Evolutionary conservation across 2,329 filamentous ascomycete genomes (phyloP).

Genomic region (Teratosphaeria gauchensis): DNA sequence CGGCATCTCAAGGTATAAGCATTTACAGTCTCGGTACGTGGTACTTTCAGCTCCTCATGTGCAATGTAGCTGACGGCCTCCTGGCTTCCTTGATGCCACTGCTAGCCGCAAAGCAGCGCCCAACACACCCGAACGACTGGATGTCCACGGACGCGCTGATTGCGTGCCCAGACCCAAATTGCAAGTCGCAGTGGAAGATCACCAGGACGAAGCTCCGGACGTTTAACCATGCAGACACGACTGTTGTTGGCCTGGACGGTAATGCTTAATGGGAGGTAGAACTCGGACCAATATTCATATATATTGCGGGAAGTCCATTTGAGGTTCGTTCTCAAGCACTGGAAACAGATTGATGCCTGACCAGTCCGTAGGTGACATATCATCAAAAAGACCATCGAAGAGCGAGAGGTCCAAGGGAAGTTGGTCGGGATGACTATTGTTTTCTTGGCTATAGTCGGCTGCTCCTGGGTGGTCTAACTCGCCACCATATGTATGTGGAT

Average conservation of each 20-base stretch:
- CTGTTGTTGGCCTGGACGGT: conserved; percentile 8
- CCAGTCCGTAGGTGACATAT: background rate
- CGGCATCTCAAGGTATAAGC: conserved; percentile 12
- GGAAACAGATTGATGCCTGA: conserved; percentile 1
- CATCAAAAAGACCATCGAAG: conserved; percentile 2
- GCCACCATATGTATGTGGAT: background rate
- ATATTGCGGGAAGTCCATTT: background rate
- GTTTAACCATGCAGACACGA: conserved; percentile 13
- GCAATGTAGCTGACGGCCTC: background rate
- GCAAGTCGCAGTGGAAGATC: conserved; percentile 11
- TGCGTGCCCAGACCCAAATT: conserved; percentile 13
- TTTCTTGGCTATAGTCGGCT: background rate
- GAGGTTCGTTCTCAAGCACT: conserved; percentile 1
- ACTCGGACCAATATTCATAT: background rate
- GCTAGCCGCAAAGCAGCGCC: conserved; percentile 13
- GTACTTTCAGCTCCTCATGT: background rate
- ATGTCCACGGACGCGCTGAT: conserved; percentile 14
- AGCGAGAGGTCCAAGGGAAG: conserved; percentile 1
- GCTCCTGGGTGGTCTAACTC: background rate
- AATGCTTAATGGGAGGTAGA: background rate
- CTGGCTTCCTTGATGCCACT: conserved; percentile 13
- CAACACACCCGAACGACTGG: conserved; percentile 13
- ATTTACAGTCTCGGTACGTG: conserved; percentile 14
- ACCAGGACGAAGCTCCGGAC: conserved; percentile 4
- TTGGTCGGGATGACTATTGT: background rate